Conservation (phyloP, 768 basidiomycete species). For the Trametes punicea region DNA sequence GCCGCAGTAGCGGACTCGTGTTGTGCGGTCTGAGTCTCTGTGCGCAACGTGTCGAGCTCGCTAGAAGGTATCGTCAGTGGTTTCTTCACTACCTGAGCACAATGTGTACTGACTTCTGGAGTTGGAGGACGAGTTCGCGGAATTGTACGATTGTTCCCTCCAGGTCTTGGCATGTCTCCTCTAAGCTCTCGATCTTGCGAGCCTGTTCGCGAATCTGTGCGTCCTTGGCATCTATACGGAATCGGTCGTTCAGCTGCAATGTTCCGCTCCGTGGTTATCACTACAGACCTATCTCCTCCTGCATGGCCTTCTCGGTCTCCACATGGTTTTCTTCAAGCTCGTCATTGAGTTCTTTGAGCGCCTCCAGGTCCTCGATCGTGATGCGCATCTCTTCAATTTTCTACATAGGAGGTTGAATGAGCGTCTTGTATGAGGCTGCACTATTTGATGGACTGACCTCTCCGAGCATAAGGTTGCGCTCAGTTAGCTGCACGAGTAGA, state of each 20-base stretch:
- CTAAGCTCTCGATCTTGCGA: slow-evolving; percentile 62
- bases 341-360: slow-evolving; percentile 93
- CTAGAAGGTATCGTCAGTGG: slow-evolving; percentile 36
- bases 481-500: slow-evolving; percentile 92
- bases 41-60: slow-evolving; percentile 80
- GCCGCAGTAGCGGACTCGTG: slow-evolving; percentile 78
- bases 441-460: slow-evolving; percentile 52
- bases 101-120: slow-evolving; percentile 62
- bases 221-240: slow-evolving; percentile 61
- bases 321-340: slow-evolving; percentile 96
- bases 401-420: slow-evolving; percentile 34
- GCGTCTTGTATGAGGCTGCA: not conserved
- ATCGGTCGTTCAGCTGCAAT: not conserved
- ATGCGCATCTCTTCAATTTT: slow-evolving; percentile 98
- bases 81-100: not conserved
- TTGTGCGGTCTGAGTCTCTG: slow-evolving; percentile 82
- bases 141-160: slow-evolving; percentile 90
- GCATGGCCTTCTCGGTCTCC: slow-evolving; percentile 87
- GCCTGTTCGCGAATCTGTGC: slow-evolving; percentile 62
- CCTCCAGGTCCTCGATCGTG: slow-evolving; percentile 93
- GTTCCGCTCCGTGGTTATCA: not conserved
- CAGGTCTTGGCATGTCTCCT: slow-evolving; percentile 80
- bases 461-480: slow-evolving; percentile 86
- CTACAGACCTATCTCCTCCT: slow-evolving; percentile 79
- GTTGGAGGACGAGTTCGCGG: slow-evolving; percentile 81